phyloP scores from a whole-genome alignment of 106 monocot species.

The Cymbidium sinense region DNA sequence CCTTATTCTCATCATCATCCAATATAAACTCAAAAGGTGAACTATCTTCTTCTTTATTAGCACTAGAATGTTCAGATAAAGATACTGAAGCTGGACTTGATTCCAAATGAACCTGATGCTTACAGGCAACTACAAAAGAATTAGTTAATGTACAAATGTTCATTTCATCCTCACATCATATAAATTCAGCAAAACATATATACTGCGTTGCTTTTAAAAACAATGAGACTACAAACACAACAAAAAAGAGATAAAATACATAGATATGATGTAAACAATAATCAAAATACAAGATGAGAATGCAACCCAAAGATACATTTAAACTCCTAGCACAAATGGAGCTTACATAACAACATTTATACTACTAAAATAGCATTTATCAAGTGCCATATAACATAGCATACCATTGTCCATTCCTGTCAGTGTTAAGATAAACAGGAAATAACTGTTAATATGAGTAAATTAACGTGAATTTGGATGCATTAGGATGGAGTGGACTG shows the following conservation, averaged over 20 bases:
- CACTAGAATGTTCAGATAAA: conserved; percentile 18
- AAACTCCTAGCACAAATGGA: neutral
- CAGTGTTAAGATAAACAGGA: neutral
- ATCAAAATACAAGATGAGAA: neutral
- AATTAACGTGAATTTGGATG: neutral
- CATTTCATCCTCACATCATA: neutral
- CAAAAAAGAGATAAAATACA: neutral
- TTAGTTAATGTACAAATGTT: neutral
- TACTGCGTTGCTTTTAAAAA: no score
- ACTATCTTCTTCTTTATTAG: conserved; percentile 26
- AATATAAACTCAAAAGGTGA: conserved; percentile 21
- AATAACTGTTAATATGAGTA: neutral
- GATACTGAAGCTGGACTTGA: conserved; percentile 28
- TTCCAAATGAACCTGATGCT: conserved; percentile 32
- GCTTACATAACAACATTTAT: neutral
- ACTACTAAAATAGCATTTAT: neutral
- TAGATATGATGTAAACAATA: neutral
- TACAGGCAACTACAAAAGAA: neutral
- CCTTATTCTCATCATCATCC: conserved; percentile 36
- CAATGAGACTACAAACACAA: neutral
- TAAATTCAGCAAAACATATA: neutral
- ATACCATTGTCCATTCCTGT: neutral
- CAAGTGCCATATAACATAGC: neutral
- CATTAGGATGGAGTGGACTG: neutral
- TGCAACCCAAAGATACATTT: neutral